These are phyloP conservation scores for Saturnispora kantuleensis DNA, from an alignment of 805 yeast genomes.

Conservation along the genomic window DNA sequence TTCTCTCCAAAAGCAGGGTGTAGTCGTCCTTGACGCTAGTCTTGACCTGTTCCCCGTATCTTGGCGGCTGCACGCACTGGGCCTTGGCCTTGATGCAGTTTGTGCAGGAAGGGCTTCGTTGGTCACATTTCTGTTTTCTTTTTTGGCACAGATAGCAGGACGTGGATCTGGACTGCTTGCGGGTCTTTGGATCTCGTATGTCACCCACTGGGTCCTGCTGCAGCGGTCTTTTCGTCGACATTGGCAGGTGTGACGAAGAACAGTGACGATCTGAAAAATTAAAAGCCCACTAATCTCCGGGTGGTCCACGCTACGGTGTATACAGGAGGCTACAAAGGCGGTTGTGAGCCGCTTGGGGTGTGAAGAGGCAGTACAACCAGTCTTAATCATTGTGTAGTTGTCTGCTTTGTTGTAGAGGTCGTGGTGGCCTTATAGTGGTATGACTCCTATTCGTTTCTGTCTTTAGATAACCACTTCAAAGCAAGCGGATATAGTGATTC, in stretches of 20 bases:
- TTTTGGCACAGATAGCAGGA: constrained; percentile 48
- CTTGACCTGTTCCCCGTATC: constrained; percentile 34
- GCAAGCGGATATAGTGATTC: constrained; percentile 67
- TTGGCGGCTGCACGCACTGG: constrained; percentile 53
- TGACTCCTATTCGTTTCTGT: background rate
- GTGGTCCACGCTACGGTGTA: too few relatives aligned
- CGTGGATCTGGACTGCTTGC: constrained; percentile 47
- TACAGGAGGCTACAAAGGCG: too few relatives aligned
- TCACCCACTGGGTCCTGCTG: too few relatives aligned
- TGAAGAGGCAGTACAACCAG: too few relatives aligned
- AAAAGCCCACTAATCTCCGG: too few relatives aligned
- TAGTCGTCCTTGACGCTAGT: constrained; percentile 45
- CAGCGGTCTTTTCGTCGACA: background rate
- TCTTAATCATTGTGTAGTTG: too few relatives aligned
- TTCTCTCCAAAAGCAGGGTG: constrained; percentile 45
- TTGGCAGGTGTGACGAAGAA: background rate
- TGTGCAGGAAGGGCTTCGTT: constrained; percentile 52
- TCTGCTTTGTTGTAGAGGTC: too few relatives aligned
- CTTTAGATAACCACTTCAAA: constrained; percentile 45
- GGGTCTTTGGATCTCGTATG: constrained; percentile 14
- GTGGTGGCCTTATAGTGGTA: too few relatives aligned
- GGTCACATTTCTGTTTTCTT: constrained; percentile 58
- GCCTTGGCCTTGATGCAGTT: constrained; percentile 57
- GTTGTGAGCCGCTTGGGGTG: too few relatives aligned
- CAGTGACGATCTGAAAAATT: background rate